phyloP scores from a whole-genome alignment of 2,329 filamentous ascomycete species.

The Fusarium denticulatum region DNA sequence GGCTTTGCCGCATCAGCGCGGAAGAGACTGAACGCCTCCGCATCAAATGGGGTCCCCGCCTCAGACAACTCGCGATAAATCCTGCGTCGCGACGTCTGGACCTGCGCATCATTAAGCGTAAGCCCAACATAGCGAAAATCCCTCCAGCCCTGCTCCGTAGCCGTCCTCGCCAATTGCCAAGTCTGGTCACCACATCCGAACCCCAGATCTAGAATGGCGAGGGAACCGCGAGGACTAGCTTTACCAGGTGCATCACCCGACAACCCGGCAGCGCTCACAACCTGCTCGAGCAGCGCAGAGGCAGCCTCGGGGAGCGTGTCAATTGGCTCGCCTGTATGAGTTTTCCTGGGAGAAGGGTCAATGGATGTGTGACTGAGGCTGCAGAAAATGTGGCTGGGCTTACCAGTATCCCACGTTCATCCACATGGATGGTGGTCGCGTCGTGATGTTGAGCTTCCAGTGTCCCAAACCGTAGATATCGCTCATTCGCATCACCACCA shows the following conservation, averaged over 20 bases:
- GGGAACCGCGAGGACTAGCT: slow-evolving; percentile 12
- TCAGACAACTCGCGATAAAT: slow-evolving; percentile 40
- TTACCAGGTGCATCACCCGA: slow-evolving; percentile 23
- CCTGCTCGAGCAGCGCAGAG: slow-evolving; percentile 57
- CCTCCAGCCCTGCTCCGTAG: slow-evolving; percentile 31
- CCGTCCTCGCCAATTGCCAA: slow-evolving; percentile 52
- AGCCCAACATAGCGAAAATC: slow-evolving; percentile 62
- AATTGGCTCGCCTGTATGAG: slow-evolving; percentile 43
- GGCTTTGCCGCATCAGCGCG: slow-evolving; percentile 61
- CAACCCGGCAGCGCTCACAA: slow-evolving; percentile 57
- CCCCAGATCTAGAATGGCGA: slow-evolving; percentile 62
- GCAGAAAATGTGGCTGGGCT: slow-evolving; percentile 35
- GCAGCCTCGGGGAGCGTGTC: slow-evolving; percentile 58
- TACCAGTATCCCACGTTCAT: slow-evolving; percentile 73
- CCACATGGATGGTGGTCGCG: slow-evolving; percentile 64
- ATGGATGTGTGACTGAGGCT: background rate
- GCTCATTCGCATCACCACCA: slow-evolving; percentile 39
- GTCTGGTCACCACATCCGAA: slow-evolving; percentile 70
- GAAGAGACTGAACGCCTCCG: slow-evolving; percentile 52
- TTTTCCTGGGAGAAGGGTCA: slow-evolving; percentile 41
- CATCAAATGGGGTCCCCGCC: background rate
- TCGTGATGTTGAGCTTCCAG: slow-evolving; percentile 62
- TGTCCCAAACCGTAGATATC: slow-evolving; percentile 63
- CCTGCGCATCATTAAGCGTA: slow-evolving; percentile 60
- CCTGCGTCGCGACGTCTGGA: slow-evolving; percentile 48